Conservation (phyloP, 1,284 basidiomycete genomes). For the Cryptococcus deneoformans region DNA sequence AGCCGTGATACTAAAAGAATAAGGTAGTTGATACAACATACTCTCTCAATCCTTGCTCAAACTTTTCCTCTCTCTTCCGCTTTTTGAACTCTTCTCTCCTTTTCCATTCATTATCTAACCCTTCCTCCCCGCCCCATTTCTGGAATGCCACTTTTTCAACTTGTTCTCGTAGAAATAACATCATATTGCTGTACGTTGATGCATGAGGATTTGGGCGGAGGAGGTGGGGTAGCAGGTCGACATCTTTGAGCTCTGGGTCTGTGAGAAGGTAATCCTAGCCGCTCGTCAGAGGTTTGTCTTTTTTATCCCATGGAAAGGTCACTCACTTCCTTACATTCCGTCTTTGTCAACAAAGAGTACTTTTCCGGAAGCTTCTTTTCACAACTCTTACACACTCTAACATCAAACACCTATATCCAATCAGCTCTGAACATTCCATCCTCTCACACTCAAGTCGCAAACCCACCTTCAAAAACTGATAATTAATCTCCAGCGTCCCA, state of each 20-base stretch:
- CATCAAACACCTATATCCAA: slow-evolving; percentile 62
- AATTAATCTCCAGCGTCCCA: slow-evolving; percentile 77
- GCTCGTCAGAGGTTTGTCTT: neutral
- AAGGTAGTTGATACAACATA: slow-evolving; percentile 24
- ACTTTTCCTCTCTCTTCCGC: slow-evolving; percentile 88
- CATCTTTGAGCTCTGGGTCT: slow-evolving; percentile 86
- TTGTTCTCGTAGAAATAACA: slow-evolving; percentile 84
- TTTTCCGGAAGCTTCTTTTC: slow-evolving; percentile 84
- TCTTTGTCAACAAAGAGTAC: slow-evolving; percentile 95
- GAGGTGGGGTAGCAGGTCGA: slow-evolving; percentile 87
- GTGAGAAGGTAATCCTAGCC: slow-evolving; percentile 82
- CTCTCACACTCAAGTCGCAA: neutral
- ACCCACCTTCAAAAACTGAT: slow-evolving; percentile 60
- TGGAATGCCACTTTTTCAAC: slow-evolving; percentile 97
- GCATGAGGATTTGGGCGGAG: slow-evolving; percentile 96
- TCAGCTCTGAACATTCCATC: neutral
- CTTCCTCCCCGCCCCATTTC: slow-evolving; percentile 95
- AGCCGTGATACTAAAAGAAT: neutral
- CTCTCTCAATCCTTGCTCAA: slow-evolving; percentile 78
- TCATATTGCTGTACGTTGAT: slow-evolving; percentile 98
- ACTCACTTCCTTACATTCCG: slow-evolving; percentile 90
- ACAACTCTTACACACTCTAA: slow-evolving; percentile 83
- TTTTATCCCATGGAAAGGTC: neutral
- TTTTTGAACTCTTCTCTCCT: slow-evolving; percentile 77
- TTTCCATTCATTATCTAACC: slow-evolving; percentile 84